A percentile compares a stretch with the other conserved stretches of the same genome.
These are phyloP conservation scores for Metschnikowia santaceciliae DNA, from an alignment of 805 yeast genomes.

Conservation along the genomic window DNA sequence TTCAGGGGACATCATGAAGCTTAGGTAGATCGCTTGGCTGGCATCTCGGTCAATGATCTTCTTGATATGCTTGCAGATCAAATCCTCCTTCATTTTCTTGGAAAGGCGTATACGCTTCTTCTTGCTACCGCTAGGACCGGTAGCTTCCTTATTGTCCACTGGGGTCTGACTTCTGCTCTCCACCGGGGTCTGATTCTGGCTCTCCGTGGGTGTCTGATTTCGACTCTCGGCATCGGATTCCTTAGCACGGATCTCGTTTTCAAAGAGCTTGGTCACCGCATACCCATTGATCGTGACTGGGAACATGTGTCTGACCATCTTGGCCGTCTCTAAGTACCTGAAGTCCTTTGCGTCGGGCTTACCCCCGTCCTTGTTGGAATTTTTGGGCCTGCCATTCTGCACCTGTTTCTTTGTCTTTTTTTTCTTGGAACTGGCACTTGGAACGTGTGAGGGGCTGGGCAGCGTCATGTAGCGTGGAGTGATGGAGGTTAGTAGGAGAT, in stretches of 20 bases:
- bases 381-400: slow-evolving; percentile 9
- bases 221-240: not conserved
- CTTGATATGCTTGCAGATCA: slow-evolving; percentile 12
- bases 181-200: not conserved
- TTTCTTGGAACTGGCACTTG: not conserved
- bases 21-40: slow-evolving; percentile 31
- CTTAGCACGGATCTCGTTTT: slow-evolving; percentile 1
- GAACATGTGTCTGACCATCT: slow-evolving; percentile 26
- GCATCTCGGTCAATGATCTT: slow-evolving; percentile 13
- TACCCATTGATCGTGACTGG: slow-evolving; percentile 39
- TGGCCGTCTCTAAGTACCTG: slow-evolving; percentile 29
- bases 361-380: not conserved
- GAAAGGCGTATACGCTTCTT: slow-evolving; percentile 6
- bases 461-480: not conserved
- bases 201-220: not conserved
- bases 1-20: slow-evolving; percentile 49
- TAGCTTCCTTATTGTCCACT: not conserved
- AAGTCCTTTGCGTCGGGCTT: slow-evolving; percentile 15
- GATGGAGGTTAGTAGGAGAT: not conserved
- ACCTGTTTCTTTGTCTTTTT: not conserved
- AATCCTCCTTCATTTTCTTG: slow-evolving; percentile 10
- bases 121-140: not conserved
- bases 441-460: not conserved
- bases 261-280: slow-evolving; percentile 16
- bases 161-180: not conserved